phyloP scores from a whole-genome alignment of 2,329 filamentous ascomycete genomes.

The Neopestalotiopsis clavispora region DNA sequence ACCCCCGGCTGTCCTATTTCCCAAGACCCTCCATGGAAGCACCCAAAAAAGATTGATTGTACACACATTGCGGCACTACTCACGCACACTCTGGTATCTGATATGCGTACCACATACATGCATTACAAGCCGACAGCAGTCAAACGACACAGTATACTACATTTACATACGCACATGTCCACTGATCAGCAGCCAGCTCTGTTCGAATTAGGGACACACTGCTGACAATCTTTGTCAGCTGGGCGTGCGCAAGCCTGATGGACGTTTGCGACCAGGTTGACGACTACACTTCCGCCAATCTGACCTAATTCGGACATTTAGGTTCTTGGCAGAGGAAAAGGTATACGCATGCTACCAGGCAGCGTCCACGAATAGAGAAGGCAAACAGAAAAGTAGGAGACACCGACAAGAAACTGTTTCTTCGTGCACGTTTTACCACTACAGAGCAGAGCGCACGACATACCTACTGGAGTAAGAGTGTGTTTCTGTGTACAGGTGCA shows the following conservation, averaged over 20 bases:
- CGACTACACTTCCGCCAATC: slow-evolving; percentile 13
- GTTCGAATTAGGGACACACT: background rate
- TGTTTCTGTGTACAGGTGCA: background rate
- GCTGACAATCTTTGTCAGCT: slow-evolving; percentile 6
- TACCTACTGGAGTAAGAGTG: slow-evolving; percentile 12
- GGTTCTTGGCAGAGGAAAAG: background rate
- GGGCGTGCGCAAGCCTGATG: slow-evolving; percentile 17
- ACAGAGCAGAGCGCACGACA: background rate
- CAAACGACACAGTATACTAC: background rate
- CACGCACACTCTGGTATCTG: too few relatives aligned
- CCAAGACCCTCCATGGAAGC: too few relatives aligned
- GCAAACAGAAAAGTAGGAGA: background rate
- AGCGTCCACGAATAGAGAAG: too few relatives aligned
- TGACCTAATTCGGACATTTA: slow-evolving; percentile 5
- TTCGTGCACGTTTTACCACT: background rate
- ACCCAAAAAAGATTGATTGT: too few relatives aligned
- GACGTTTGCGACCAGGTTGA: background rate
- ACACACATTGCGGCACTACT: too few relatives aligned
- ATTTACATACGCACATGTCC: background rate
- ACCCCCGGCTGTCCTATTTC: background rate
- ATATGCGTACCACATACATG: background rate
- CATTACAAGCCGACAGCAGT: background rate
- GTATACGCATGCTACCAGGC: background rate
- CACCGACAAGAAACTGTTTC: background rate
- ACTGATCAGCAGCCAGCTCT: background rate